phyloP scores from a whole-genome alignment of 1,139 yeast genomes.

The Kurtzmaniella quercitrusa region DNA sequence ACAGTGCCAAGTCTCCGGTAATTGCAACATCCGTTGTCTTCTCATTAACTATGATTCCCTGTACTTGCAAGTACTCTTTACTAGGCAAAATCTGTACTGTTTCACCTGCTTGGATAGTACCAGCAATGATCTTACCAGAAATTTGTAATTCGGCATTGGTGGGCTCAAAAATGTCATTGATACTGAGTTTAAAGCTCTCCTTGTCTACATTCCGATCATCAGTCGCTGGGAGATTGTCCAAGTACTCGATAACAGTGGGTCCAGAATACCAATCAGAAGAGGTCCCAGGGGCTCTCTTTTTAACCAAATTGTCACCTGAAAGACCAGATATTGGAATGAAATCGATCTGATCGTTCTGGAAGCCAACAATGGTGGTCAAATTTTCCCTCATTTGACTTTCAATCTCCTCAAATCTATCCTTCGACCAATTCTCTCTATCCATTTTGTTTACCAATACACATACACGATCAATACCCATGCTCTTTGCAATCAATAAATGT shows the following conservation, averaged over 20 bases:
- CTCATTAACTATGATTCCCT: slow-evolving; percentile 23
- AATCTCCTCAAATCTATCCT: slow-evolving; percentile 62
- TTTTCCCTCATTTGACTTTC: slow-evolving; percentile 53
- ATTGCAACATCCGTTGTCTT: slow-evolving; percentile 43
- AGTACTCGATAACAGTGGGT: slow-evolving; percentile 55
- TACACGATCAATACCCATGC: slow-evolving; percentile 72
- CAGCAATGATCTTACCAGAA: slow-evolving; percentile 72
- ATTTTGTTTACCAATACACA: slow-evolving; percentile 85
- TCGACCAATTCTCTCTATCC: slow-evolving; percentile 72
- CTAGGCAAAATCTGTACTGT: slow-evolving; percentile 58
- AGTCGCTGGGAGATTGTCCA: slow-evolving; percentile 34
- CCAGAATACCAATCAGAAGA: slow-evolving; percentile 60
- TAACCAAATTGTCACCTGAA: slow-evolving; percentile 78
- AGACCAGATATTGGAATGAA: slow-evolving; percentile 88
- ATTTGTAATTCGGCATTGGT: slow-evolving; percentile 43
- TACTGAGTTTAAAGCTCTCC: slow-evolving; percentile 45
- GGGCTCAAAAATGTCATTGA: slow-evolving; percentile 42
- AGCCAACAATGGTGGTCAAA: slow-evolving; percentile 59
- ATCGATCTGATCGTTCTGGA: slow-evolving; percentile 40
- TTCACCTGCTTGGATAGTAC: slow-evolving; percentile 75
- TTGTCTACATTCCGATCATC: slow-evolving; percentile 12
- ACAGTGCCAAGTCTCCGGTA: slow-evolving; percentile 65
- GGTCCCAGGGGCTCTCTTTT: slow-evolving; percentile 17
- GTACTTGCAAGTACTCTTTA: slow-evolving; percentile 31
- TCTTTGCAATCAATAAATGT: slow-evolving; percentile 79